Percentiles rank a stretch among this genome's conserved stretches.
phyloP scores from a whole-genome alignment of 225 moss, liverwort and hornwort species.

The Pseudoscleropodium purum region DNA sequence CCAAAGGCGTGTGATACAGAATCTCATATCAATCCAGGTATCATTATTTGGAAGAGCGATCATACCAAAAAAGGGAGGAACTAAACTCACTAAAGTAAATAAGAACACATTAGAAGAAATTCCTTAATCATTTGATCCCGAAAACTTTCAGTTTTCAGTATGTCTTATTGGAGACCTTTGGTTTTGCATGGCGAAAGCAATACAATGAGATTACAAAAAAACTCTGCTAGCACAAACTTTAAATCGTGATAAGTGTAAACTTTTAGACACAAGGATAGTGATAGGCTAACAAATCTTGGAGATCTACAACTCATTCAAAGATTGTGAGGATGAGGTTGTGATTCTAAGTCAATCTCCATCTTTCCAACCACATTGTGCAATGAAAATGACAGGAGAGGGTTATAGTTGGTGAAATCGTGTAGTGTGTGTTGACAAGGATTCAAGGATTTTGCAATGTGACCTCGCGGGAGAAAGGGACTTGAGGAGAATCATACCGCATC shows the following conservation, averaged over 20 bases:
- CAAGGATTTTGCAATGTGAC: not conserved
- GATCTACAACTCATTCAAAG: not conserved
- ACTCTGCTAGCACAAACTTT: not conserved
- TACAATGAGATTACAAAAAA: not conserved
- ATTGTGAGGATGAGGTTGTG: not conserved
- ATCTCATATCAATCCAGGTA: not conserved
- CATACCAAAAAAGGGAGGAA: not conserved
- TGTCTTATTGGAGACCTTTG: not conserved
- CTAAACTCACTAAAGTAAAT: not conserved
- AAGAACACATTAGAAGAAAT: not conserved
- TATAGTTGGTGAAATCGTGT: not conserved
- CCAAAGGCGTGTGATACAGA: not conserved
- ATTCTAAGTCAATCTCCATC: not conserved
- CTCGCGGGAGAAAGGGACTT: no score
- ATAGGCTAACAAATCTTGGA: not conserved
- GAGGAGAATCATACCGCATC: conserved; percentile 49
- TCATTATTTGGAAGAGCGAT: not conserved
- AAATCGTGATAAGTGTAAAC: not conserved
- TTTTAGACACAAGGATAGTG: not conserved
- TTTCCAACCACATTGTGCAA: not conserved
- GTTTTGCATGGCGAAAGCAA: not conserved
- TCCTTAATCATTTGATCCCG: no score
- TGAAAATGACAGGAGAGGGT: not conserved
- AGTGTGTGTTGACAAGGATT: not conserved
- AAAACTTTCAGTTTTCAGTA: not conserved